phyloP scores from a whole-genome alignment of 805 yeast genomes.

The Brettanomyces sp. region DNA sequence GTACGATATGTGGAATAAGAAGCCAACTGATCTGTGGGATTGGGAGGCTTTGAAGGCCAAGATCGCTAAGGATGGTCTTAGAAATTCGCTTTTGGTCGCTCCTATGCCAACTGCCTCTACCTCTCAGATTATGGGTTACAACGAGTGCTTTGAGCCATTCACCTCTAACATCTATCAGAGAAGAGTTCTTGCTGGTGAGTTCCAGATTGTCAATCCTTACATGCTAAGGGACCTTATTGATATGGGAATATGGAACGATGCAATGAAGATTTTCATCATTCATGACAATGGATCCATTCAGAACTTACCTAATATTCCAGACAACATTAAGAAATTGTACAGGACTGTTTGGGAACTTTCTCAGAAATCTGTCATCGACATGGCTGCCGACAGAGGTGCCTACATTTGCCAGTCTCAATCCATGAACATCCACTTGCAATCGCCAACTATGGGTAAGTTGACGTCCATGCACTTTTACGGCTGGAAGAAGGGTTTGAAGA shows the following conservation, averaged over 20 bases:
- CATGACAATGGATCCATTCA: conserved; percentile 52
- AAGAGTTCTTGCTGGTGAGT: conserved; percentile 56
- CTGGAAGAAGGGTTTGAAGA: conserved; percentile 97
- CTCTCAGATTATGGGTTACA: conserved; percentile 52
- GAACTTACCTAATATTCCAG: conserved; percentile 44
- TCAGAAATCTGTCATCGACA: conserved; percentile 74
- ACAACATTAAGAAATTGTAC: conserved; percentile 43
- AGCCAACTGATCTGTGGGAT: conserved; percentile 49
- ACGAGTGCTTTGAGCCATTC: conserved; percentile 56
- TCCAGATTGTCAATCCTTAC: conserved; percentile 54
- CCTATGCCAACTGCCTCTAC: conserved; percentile 66
- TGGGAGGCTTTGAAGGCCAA: conserved; percentile 47
- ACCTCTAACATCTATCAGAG: conserved; percentile 55
- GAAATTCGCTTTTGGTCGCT: conserved; percentile 53
- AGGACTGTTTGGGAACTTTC: conserved; percentile 89
- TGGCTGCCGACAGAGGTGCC: conserved; percentile 75
- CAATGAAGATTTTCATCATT: conserved; percentile 48
- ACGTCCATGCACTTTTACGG: conserved; percentile 99
- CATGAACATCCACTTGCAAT: conserved; percentile 80
- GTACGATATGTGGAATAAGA: conserved; percentile 49
- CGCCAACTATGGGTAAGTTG: conserved; percentile 95
- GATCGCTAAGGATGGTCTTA: conserved; percentile 39
- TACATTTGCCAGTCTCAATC: conserved; percentile 88
- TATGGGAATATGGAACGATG: conserved; percentile 48
- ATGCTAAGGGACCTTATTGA: conserved; percentile 49